These are phyloP conservation scores for Ophiostoma angusticollis DNA, from an alignment of 2,329 filamentous ascomycete species.

Conservation along the genomic window DNA sequence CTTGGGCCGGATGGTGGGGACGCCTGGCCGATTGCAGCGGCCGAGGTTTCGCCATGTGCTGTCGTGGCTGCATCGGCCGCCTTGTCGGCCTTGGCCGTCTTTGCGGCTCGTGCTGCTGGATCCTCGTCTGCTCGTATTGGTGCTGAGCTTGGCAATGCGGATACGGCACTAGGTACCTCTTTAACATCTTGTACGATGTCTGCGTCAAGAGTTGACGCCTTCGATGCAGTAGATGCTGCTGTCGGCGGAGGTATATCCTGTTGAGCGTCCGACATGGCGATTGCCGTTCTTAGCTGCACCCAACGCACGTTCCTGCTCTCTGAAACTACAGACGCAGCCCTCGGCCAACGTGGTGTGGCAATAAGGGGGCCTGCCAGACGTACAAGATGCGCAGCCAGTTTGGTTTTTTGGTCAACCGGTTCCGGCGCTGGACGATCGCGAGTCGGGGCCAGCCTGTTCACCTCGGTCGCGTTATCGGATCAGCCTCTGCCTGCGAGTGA, in stretches of 20 bases:
- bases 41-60: constrained; percentile 4
- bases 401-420: no score
- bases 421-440: no score
- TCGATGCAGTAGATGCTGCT: neutral
- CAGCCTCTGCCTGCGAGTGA: no score
- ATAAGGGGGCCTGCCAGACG: constrained; percentile 1
- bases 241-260: neutral
- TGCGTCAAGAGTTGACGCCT: no score
- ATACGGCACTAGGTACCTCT: neutral
- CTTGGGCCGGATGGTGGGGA: constrained; percentile 12
- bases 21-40: neutral
- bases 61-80: constrained; percentile 8
- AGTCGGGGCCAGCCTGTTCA: no score
- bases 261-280: constrained; percentile 1
- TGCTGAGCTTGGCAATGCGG: neutral
- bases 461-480: no score
- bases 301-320: neutral
- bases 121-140: neutral
- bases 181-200: no score
- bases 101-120: neutral
- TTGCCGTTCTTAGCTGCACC: neutral
- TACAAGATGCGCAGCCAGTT: constrained; percentile 6
- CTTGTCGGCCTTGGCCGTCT: constrained; percentile 5
- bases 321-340: neutral
- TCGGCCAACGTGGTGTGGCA: neutral